Percentiles rank a stretch among this genome's conserved stretches.
These are phyloP conservation scores for Candida hungchunana DNA, from an alignment of 805 yeast genomes.

Conservation along the genomic window DNA sequence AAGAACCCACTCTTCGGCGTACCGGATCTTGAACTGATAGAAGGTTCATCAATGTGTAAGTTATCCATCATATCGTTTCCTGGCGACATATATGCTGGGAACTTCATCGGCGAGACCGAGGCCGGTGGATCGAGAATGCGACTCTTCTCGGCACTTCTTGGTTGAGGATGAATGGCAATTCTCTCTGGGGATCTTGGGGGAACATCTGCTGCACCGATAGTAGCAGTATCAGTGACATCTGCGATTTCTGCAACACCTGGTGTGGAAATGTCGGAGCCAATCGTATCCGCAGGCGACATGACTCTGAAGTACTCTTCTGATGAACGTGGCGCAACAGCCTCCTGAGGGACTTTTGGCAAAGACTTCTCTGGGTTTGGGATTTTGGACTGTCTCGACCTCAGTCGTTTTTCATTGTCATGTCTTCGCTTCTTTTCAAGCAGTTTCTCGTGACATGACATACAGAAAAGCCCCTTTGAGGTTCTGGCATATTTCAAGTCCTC, in stretches of 20 bases:
- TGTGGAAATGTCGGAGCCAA: constrained; percentile 19
- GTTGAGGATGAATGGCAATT: constrained; percentile 2
- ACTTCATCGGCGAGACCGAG: constrained; percentile 18
- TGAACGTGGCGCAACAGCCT: constrained; percentile 7
- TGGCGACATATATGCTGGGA: constrained; percentile 13
- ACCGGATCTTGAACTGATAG: background rate
- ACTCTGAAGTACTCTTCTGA: constrained; percentile 11
- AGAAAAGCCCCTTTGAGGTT: constrained; percentile 87
- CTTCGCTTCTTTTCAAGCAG: constrained; percentile 70
- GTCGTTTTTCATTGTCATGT: constrained; percentile 39
- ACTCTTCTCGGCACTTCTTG: background rate
- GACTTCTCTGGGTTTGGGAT: constrained; percentile 17
- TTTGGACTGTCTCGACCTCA: constrained; percentile 14
- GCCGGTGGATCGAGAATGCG: constrained; percentile 19
- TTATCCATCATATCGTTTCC: background rate
- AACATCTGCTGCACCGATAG: constrained; percentile 7
- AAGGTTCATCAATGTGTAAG: background rate
- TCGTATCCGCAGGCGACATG: constrained; percentile 15
- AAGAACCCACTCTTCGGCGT: constrained; percentile 7
- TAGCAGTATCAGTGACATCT: constrained; percentile 5
- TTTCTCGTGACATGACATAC: constrained; percentile 88
- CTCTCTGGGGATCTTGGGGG: constrained; percentile 26
- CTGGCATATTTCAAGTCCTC: constrained; percentile 89
- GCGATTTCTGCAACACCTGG: constrained; percentile 12
- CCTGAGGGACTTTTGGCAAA: constrained; percentile 22